Conservation (phyloP, 352 stramenopile species). For the Aphanomyces astaci region DNA sequence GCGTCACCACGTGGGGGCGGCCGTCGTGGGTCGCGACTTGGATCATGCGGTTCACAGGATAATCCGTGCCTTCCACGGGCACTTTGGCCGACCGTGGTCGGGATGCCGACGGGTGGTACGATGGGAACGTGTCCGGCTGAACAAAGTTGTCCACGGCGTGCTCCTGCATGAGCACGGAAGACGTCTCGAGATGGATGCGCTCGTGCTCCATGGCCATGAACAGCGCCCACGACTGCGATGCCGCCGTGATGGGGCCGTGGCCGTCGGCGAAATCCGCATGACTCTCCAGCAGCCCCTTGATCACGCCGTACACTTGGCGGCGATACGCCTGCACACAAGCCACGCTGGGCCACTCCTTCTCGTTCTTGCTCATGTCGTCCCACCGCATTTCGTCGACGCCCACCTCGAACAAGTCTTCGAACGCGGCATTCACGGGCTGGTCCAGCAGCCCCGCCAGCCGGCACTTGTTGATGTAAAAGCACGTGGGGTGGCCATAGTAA, state of each 20-base stretch:
- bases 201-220: conserved; percentile 96
- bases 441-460: conserved; percentile 84
- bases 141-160: conserved; percentile 85
- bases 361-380: conserved; percentile 98
- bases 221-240: conserved; percentile 88
- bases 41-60: conserved; percentile 86
- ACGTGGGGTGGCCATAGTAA: conserved; percentile 96
- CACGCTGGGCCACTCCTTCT: conserved; percentile 90
- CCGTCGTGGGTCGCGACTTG: conserved; percentile 56
- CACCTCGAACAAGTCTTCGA: conserved; percentile 95
- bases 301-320: conserved; percentile 82
- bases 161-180: conserved; percentile 92
- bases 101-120: conserved; percentile 67
- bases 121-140: conserved; percentile 74
- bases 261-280: conserved; percentile 73
- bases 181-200: conserved; percentile 96
- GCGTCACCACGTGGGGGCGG: too few relatives aligned
- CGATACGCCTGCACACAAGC: conserved; percentile 89
- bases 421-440: conserved; percentile 87
- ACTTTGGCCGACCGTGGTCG: conserved; percentile 28
- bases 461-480: conserved; percentile 97
- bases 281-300: conserved; percentile 82
- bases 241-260: conserved; percentile 71
- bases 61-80: conserved; percentile 76
- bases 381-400: conserved; percentile 98